Conservation (phyloP, 192 early-diverging fungal genomes). For the Backusella tarrabulga region DNA sequence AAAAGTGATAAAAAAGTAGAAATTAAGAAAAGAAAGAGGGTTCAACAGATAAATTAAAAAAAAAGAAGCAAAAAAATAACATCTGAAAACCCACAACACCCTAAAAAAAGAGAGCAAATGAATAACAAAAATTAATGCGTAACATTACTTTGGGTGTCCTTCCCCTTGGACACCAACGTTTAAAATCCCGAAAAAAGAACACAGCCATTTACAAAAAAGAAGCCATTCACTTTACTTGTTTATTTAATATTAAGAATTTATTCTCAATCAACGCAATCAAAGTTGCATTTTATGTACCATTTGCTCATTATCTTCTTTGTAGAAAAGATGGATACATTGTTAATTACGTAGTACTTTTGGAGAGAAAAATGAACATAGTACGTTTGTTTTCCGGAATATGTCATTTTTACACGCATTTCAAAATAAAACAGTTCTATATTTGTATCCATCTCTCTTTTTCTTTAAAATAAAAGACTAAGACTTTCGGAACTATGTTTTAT, state of each 20-base stretch:
- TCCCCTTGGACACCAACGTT: not conserved
- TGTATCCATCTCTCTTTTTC: not conserved
- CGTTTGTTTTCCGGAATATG: not conserved
- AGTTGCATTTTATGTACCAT: not conserved
- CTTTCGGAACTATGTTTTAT: no score
- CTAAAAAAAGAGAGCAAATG: not conserved
- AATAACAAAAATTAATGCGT: not conserved
- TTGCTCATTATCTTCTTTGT: not conserved
- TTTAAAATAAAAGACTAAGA: no score
- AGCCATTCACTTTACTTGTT: not conserved
- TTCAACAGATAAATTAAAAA: no score
- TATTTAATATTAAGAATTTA: not conserved
- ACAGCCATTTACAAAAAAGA: not conserved
- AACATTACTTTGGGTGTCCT: not conserved
- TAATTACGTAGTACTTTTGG: not conserved
- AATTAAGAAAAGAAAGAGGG: not conserved
- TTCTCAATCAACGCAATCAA: no score
- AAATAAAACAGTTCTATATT: no score
- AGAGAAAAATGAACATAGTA: not conserved
- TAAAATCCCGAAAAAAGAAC: not conserved
- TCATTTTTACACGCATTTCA: not conserved
- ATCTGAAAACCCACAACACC: not conserved
- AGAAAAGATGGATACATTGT: not conserved
- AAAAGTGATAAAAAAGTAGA: not conserved
- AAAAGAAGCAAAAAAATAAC: not conserved